Evolutionary conservation across 345 rosid species (phyloP).

Genomic region (Citrus unshiu): DNA sequence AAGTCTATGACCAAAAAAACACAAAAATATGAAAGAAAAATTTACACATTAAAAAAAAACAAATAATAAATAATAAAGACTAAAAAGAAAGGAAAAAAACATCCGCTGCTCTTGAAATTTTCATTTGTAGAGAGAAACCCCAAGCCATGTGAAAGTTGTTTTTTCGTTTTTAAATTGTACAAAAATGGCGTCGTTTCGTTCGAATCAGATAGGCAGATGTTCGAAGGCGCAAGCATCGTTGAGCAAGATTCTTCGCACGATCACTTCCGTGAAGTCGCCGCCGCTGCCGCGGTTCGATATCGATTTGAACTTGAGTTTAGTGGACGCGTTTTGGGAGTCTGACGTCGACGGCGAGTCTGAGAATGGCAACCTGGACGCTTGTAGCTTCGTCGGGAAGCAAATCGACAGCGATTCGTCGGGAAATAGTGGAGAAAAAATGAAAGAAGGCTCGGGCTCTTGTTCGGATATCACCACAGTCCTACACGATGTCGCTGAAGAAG

Average conservation of each 20-base stretch:
- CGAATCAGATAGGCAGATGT: conserved; percentile 24
- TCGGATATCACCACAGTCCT: conserved; percentile 23
- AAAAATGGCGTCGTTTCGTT: neutral
- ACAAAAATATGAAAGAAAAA: neutral
- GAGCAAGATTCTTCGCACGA: conserved; percentile 33
- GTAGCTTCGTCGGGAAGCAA: conserved; percentile 19
- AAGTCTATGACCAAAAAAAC: neutral
- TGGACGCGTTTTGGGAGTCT: conserved; percentile 15
- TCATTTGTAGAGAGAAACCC: neutral
- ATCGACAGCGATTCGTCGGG: neutral
- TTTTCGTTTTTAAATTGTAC: neutral
- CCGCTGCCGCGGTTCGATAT: conserved; percentile 19
- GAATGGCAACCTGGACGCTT: conserved; percentile 17
- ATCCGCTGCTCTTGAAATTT: neutral
- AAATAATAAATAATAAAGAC: too few relatives aligned
- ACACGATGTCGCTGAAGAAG: conserved; percentile 7
- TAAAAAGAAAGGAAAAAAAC: too few relatives aligned
- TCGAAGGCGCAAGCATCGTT: conserved; percentile 42
- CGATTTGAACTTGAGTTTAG: conserved; percentile 33
- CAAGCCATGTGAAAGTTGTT: neutral
- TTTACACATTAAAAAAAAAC: neutral
- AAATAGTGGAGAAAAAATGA: conserved; percentile 12
- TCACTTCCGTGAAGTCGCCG: conserved; percentile 17
- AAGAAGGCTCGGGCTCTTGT: neutral
- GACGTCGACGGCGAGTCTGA: neutral